These are phyloP conservation scores for Blastobotrys serpentis DNA, from an alignment of 1,139 yeast species.

Conservation along the genomic window DNA sequence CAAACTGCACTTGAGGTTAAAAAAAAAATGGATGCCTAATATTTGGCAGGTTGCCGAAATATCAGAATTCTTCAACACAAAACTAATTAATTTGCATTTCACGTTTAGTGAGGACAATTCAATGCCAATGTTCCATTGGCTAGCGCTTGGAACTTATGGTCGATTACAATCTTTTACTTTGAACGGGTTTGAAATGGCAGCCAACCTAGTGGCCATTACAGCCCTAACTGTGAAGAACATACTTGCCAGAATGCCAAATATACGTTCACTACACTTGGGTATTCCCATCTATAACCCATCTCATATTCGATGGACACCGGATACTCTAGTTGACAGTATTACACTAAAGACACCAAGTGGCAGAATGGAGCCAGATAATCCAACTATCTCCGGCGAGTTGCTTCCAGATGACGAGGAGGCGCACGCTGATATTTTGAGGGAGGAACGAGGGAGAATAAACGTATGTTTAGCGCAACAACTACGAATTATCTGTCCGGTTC, in stretches of 20 bases:
- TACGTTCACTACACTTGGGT: not conserved
- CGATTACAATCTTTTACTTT: not conserved
- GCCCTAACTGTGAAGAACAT: not conserved
- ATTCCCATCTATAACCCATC: conserved; percentile 1
- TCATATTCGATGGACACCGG: not conserved
- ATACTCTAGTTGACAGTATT: not conserved
- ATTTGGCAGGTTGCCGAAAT: not conserved
- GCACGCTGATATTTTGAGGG: not conserved
- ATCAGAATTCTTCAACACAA: not conserved
- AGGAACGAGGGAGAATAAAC: not conserved
- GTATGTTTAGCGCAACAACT: not conserved
- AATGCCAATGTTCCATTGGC: not conserved
- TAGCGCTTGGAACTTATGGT: not conserved
- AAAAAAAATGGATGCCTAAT: not conserved
- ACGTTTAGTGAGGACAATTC: not conserved
- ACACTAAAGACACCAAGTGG: not conserved
- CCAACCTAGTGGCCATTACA: not conserved
- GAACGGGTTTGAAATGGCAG: not conserved
- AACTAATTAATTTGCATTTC: not conserved
- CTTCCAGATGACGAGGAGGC: not conserved
- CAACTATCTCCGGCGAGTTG: not conserved
- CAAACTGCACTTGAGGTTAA: not conserved
- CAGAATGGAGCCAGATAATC: not conserved
- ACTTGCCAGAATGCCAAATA: not conserved
- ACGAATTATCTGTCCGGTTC: not conserved